Evolutionary conservation across 2,329 filamentous ascomycete species (phyloP).

Genomic region (Curvularia lunata): DNA sequence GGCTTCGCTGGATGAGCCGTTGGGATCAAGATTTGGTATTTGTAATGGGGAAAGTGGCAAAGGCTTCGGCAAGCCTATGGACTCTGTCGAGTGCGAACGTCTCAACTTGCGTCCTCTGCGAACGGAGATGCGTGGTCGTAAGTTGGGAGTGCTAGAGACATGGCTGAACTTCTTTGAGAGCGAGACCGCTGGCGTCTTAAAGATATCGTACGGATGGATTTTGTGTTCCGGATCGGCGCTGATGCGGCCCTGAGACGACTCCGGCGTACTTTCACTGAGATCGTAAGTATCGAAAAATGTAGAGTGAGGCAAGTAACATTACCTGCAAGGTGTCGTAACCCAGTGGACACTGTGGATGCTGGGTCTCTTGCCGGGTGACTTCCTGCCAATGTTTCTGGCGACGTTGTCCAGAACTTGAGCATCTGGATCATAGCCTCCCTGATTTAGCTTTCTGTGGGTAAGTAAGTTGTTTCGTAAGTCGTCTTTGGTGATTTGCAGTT

Average conservation of each 20-base stretch:
- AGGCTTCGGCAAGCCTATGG: constrained; percentile 31
- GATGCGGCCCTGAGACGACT: constrained; percentile 28
- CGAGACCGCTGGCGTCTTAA: constrained; percentile 20
- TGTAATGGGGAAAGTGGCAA: constrained; percentile 33
- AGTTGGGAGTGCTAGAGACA: constrained; percentile 42
- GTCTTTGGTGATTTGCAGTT: constrained; percentile 41
- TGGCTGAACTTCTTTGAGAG: constrained; percentile 29
- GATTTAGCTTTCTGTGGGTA: constrained; percentile 38
- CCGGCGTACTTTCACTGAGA: constrained; percentile 36
- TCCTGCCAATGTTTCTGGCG: constrained; percentile 39
- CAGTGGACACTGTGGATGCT: constrained; percentile 48
- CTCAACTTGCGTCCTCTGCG: constrained; percentile 30
- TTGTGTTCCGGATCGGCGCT: constrained; percentile 17
- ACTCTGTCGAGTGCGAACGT: constrained; percentile 42
- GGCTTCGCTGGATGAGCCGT: constrained; percentile 30
- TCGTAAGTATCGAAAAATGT: constrained; percentile 16
- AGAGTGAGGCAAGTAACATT: neutral
- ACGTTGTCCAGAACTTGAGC: constrained; percentile 45
- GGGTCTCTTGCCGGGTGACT: constrained; percentile 37
- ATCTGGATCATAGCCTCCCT: constrained; percentile 50
- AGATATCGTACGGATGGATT: constrained; percentile 34
- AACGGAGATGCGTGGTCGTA: constrained; percentile 25
- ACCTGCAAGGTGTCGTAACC: constrained; percentile 40
- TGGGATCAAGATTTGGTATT: constrained; percentile 36
- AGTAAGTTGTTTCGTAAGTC: constrained; percentile 43